Evolutionary conservation across 2,329 filamentous ascomycete genomes (phyloP).

Genomic region (Zasmidium angulare): DNA sequence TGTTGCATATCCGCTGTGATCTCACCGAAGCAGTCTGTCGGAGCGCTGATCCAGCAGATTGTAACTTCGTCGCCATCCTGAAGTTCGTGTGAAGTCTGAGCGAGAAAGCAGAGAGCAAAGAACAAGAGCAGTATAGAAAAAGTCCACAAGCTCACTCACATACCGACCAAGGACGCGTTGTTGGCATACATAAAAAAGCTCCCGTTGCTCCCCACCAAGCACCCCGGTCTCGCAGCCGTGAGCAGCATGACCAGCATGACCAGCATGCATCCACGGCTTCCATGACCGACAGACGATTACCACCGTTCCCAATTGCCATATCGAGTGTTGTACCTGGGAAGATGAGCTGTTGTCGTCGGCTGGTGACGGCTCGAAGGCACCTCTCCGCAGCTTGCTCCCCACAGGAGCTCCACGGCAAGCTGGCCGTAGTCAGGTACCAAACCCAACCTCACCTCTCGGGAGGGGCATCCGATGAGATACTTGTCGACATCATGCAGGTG

Average conservation of each 20-base stretch:
- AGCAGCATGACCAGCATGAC: no score
- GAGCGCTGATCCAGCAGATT: background rate
- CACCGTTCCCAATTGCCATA: background rate
- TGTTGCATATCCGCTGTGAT: background rate
- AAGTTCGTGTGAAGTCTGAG: background rate
- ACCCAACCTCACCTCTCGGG: background rate
- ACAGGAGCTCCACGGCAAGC: background rate
- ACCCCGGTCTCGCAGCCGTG: background rate
- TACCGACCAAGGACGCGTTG: background rate
- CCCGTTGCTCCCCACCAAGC: background rate
- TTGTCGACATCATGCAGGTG: background rate
- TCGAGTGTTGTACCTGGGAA: background rate
- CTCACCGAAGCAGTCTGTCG: background rate
- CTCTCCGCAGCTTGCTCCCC: background rate
- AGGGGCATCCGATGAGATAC: background rate
- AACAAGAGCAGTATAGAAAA: background rate
- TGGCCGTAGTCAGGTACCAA: background rate
- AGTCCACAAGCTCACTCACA: background rate
- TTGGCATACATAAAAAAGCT: background rate
- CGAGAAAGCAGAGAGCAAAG: background rate
- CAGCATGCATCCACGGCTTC: background rate
- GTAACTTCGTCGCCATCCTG: background rate
- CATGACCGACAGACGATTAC: background rate
- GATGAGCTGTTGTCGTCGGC: background rate
- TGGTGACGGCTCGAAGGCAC: background rate